A percentile compares a stretch with the other conserved stretches of the same genome.
These are phyloP conservation scores for Tricladium varicosporioides DNA, from an alignment of 2,329 filamentous ascomycete species.

Conservation along the genomic window DNA sequence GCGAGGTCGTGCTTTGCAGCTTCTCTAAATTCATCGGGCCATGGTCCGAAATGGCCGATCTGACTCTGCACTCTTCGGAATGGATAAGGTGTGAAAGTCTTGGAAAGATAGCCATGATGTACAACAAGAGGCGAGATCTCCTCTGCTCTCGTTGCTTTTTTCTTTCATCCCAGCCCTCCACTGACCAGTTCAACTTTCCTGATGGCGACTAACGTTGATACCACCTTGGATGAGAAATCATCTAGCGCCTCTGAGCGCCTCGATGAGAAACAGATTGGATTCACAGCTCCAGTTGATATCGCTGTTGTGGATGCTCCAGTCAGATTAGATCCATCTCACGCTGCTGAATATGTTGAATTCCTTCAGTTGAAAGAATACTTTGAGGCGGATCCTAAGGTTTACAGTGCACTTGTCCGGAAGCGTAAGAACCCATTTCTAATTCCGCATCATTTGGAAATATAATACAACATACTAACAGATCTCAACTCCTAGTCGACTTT, in stretches of 20 bases:
- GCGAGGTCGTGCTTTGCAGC: background rate
- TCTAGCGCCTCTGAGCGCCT: background rate
- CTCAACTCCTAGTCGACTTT: conserved; percentile 2
- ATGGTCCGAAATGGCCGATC: background rate
- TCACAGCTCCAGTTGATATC: conserved; percentile 1
- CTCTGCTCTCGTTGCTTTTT: background rate
- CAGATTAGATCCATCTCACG: conserved; percentile 2
- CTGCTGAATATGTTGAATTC: conserved; percentile 9
- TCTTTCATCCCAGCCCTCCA: background rate
- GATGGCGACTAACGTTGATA: background rate
- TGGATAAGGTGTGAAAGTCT: background rate
- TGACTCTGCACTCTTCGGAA: background rate
- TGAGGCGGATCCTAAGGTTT: conserved; percentile 5
- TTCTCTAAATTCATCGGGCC: background rate
- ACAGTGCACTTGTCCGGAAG: conserved; percentile 5
- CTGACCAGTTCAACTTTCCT: background rate
- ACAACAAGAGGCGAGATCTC: background rate
- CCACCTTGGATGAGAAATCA: conserved; percentile 1
- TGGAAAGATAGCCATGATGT: background rate
- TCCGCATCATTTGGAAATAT: background rate
- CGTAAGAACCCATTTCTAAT: background rate
- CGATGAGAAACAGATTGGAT: conserved; percentile 8
- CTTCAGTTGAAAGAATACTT: conserved; percentile 6
- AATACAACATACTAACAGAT: no score
- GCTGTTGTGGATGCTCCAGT: conserved; percentile 1